Evolutionary conservation across 192 early-diverging fungal genomes (phyloP), one percentile per base, ranked within the genome.

Genomic region (Mycoemilia scoparia): DNA sequence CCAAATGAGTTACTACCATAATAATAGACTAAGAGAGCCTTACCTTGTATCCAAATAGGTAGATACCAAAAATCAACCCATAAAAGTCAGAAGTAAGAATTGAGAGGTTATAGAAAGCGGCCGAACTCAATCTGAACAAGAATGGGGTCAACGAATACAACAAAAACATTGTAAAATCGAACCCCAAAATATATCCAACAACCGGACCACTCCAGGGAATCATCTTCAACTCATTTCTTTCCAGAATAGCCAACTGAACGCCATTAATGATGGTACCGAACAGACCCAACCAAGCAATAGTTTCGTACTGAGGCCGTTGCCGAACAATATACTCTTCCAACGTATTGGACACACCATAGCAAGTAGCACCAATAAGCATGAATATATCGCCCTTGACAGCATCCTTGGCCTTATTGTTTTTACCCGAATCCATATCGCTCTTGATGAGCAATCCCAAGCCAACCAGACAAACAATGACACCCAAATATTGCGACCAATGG

Each of bases 21-120:
- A 28, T 11, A 28, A 28, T 11, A 28, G 27, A n/a, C n/a, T 11
- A n/a, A 28, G 11, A n/a, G n/a, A 35, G 25, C 28, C 46, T 60
- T 36, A 78, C 72, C 31, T 24, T 53, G 38, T 72, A 54, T 20
- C 67, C 46, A 54, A 79, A 79, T 39, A 84, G 57, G 49, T 66
- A 70, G 27, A 76, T 49, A 21, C 71, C 73, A 67, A 84, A 82
- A 28, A 79, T 59, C 19, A 81, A 57, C 1, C 75, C 73, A 43
- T 81, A 84, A 38, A 84, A 81, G 50, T 84, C 79, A 40, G 71
- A 75, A 5, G 81, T 79, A 40, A 84, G 52, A 8, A 84, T 53
- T 17, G 73, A 75, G 36, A 84, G 39, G 41, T 84, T 84, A 55
- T 78, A 84, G 36, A 82, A 70, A 15, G 74, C 65, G 1, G 81